Evolutionary conservation across 768 basidiomycete species (phyloP), one percentile per base, ranked within the genome.

Genomic region (Termitomyces sp.): DNA sequence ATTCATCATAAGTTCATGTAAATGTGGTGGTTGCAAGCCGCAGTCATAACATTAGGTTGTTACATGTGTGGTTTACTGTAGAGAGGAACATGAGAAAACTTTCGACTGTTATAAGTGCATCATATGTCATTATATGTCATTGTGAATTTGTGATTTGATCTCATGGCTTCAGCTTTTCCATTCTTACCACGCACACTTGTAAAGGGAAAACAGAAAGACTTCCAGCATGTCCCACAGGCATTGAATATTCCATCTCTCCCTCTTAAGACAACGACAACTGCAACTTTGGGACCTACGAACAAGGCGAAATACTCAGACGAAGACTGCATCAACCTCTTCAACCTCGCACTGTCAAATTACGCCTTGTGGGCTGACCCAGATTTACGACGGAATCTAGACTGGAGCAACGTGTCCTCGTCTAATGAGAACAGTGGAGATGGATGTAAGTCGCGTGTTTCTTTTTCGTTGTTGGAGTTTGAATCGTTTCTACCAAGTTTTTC

Each of bases 301-400:
- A 60, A 58, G 47, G 27, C 51, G 18, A 59, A 59, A 47, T 61
- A 48, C 27, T 52, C 56, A 18, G 55, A 63, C 20, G 75, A 77
- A 43, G 85, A 86, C 60, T 75, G 79, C 47, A 77, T 77, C 3
- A 67, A 68, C 10, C 72, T 90, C 34, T 61, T 86, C 22, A 71
- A 69, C 48, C 78, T 92, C 4, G 79, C 88, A 0, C 71, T 93
- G n/a, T 88, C 89, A 5, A 82, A 90, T 64, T 82, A 90, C 68
- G 75, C 79, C 8, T 66, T 91, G 9, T 92, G 88, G 89, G 65
- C 69, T 3, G 80, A 89, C 63, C 69, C 78, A 0, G 83, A 84
- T 51, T 65, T 89, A 10, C 72, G 81, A 26, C 69, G 76, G 52
- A 76, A 71, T 31, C 69, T 86, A 14, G 82, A 82, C 53, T 68